These are phyloP conservation scores for Oryza punctata DNA, from an alignment of 176 grass and related monocot species.

Conservation along the genomic window DNA sequence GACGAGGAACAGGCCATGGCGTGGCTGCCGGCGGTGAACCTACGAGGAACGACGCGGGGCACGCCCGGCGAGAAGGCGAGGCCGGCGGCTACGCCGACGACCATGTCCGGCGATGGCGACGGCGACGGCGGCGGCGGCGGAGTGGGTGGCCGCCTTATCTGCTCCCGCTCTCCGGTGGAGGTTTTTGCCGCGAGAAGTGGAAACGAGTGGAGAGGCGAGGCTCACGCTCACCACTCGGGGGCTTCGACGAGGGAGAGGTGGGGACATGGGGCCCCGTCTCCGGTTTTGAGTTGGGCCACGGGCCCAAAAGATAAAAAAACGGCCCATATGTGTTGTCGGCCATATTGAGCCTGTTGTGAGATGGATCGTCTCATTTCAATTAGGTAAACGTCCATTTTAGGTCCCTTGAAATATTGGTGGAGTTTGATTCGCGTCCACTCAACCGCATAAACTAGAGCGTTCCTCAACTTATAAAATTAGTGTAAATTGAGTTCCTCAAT, in stretches of 20 bases:
- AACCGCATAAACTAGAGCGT: too few relatives aligned
- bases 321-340: too few relatives aligned
- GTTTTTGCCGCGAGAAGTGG: slow-evolving; percentile 46
- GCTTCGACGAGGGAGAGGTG: too few relatives aligned
- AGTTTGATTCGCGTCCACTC: too few relatives aligned
- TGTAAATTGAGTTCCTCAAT: too few relatives aligned
- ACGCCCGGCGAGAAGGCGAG: slow-evolving; percentile 30
- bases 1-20: slow-evolving; percentile 16
- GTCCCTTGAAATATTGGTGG: too few relatives aligned
- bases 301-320: too few relatives aligned
- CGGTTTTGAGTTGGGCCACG: background rate
- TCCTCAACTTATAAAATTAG: too few relatives aligned
- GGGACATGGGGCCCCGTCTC: background rate
- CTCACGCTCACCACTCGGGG: too few relatives aligned
- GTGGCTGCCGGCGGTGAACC: background rate
- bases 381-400: too few relatives aligned
- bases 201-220: slow-evolving; percentile 61
- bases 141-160: slow-evolving; percentile 44
- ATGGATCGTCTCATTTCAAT: too few relatives aligned
- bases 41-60: background rate
- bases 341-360: too few relatives aligned
- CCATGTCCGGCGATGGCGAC: slow-evolving; percentile 49
- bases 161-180: slow-evolving; percentile 6
- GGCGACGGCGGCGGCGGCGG: slow-evolving; percentile 10
- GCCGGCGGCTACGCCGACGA: slow-evolving; percentile 55